Evolutionary conservation across 352 stramenopile genomes (phyloP), one percentile per base, ranked within the genome.

Genomic region (Pythium periplocum): DNA sequence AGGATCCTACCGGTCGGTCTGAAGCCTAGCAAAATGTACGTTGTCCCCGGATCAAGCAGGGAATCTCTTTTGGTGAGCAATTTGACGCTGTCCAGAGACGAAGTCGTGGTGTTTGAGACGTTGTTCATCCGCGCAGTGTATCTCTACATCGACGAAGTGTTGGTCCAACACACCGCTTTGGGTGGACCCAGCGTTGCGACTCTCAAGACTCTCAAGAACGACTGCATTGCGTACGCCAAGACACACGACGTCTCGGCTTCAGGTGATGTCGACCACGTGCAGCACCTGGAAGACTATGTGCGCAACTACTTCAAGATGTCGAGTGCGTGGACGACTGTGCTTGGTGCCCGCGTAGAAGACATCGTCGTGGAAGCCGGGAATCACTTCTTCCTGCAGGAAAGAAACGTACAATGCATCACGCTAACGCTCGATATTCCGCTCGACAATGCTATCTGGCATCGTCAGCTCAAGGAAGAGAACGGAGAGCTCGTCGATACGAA

Each of bases 341-440:
- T 59, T n/a, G 44, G 46, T 7, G 53, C 53, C 9, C 40, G 48
- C 10, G 26, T 59, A 2, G 37, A 36, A 1, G 43, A 53, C 6
- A 59, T 53, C 30, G 38, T 31, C 4, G 52, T 58, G 11, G 52
- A 58, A 26, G 51, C 45, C 44, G 34, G 43, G 0, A 51, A 6
- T 30, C 48, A 48, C 12, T 6, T 31, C 2, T 9, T 59, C 36
- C 37, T 45, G 0, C 10, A 48, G 6, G 39, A 45, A 9, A 47
- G 47, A 31, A 49, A 26, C 36, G 51, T 59, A 26, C 17, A 26
- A 26, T 26, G 17, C 45, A 37, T 30, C n/a, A 32, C 53, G 10
- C 31, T 59, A 36, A 48, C 35, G 6, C 48, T 53, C 4, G 53
- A 59, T 7, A 48, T 59, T 34, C 53, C 53, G 8, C 38, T 59